A percentile compares a stretch with the other conserved stretches of the same genome.
Conservation (phyloP, 208 protist genomes). For the Crithidia brevicula region DNA sequence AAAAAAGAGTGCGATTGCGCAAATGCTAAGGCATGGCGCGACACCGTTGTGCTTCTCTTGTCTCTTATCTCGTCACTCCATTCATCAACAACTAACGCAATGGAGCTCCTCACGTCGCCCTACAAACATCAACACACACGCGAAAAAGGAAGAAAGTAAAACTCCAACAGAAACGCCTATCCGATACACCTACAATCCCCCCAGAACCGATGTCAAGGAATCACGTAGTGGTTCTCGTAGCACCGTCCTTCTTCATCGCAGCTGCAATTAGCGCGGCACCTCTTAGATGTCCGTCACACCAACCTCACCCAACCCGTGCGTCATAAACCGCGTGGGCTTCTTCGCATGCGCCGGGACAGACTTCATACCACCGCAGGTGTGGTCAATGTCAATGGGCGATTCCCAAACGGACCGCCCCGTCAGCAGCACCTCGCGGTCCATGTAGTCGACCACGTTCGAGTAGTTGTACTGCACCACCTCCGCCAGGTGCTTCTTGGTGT, state of each 20-base stretch:
- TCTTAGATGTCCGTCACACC: slow-evolving; percentile 86
- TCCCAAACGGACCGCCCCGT: slow-evolving; percentile 91
- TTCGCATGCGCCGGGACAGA: slow-evolving; percentile 84
- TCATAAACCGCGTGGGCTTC: slow-evolving; percentile 79
- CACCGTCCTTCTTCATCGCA: too few species aligned
- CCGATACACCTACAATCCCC: too few species aligned
- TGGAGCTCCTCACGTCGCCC: too few species aligned
- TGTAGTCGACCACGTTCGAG: slow-evolving; percentile 92
- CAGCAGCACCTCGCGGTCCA: slow-evolving; percentile 91
- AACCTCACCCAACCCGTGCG: slow-evolving; percentile 52
- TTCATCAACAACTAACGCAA: too few species aligned
- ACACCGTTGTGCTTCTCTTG: too few species aligned
- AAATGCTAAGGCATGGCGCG: too few species aligned
- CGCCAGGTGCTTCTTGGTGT: slow-evolving; percentile 67
- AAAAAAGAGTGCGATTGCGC: too few species aligned
- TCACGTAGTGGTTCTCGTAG: too few species aligned
- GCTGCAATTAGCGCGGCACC: too few species aligned
- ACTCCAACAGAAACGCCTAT: background rate
- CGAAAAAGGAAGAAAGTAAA: background rate
- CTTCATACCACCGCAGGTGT: slow-evolving; percentile 79
- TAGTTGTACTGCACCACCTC: slow-evolving; percentile 92
- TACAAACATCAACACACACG: background rate
- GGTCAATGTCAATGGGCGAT: slow-evolving; percentile 88
- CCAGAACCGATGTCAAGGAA: too few species aligned
- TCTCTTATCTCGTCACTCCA: too few species aligned